Base-by-base conservation (phyloP, 208 protist species). In the Phytomonas sp. region DNA sequence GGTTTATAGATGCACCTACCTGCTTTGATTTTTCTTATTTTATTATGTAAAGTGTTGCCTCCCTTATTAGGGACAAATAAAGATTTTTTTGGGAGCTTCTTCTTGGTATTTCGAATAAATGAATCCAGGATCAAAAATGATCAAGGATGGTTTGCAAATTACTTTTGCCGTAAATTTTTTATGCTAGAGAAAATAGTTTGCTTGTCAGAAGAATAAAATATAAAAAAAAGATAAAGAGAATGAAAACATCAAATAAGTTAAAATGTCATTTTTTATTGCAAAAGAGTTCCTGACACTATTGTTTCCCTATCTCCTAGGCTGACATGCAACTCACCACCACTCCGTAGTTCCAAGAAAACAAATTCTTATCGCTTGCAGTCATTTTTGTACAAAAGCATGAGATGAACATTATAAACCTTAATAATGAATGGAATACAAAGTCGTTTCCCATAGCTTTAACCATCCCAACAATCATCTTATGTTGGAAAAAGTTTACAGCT, bases 201-300 rank as follows among this genome's bases (percentile, higher is more conserved):
- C 30, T 32, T 65, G 30, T 6, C 64, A 73, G 60, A 63, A 66
- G 14, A 69, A 37, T 30, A 65, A 68, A 16, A 56, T 32, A 45
- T 32, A 45, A 19, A 56, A 52, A 72, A 61, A 68, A 70, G 33
- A 65, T 29, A 69, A 67, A 42, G 36, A 31, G 45, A 60, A 37
- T 30, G 34, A 3, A 59, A 60, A 52, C 7, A 32, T 8, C 19
- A 14, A 49, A 19, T 49, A 11, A 49, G 40, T 16, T 49, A 16
- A 49, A 49, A 49, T 8, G 11, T 11, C 45, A 26, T 26, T 56
- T 56, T 56, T 56, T 1, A 26, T 11, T 3, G 34, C 19, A 19
- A 56, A 56, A 26, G 2, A 5, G 45, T 56, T 56, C 2, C 19
- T 52, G 16, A 56, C 16, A 3, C 19, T 26, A 56, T 56, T 26